Conservation (phyloP, 768 basidiomycete genomes). For the Naganishia randhawae region DNA sequence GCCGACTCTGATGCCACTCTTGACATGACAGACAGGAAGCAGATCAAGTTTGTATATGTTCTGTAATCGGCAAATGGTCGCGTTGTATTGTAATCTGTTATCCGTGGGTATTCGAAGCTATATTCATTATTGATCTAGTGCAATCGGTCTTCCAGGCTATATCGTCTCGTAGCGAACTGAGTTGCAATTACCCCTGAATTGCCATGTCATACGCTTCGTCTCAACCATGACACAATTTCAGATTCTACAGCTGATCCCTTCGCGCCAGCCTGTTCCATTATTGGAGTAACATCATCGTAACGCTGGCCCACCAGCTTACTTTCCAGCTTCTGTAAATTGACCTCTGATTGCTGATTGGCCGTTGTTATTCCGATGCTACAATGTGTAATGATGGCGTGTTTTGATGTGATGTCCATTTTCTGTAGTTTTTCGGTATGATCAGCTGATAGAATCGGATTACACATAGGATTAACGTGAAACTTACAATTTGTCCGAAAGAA, state of each 20-base stretch:
- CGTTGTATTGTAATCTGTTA: background rate
- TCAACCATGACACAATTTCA: conserved; percentile 1
- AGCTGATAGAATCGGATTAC: background rate
- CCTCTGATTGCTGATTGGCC: background rate
- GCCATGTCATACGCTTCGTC: background rate
- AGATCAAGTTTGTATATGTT: conserved; percentile 43
- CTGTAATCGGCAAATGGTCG: conserved; percentile 33
- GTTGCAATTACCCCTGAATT: background rate
- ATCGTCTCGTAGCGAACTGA: too few species aligned
- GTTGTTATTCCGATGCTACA: background rate
- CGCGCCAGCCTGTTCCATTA: background rate
- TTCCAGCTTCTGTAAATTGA: background rate
- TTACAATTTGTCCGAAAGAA: conserved; percentile 53
- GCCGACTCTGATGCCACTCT: conserved; percentile 4
- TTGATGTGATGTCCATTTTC: conserved; percentile 32
- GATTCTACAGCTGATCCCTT: too few species aligned
- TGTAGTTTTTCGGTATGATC: background rate
- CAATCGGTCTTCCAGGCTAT: background rate
- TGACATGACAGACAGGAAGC: conserved; percentile 37
- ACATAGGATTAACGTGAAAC: conserved; percentile 31
- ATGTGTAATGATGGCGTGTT: conserved; percentile 42
- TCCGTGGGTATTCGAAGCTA: background rate
- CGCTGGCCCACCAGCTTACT: background rate
- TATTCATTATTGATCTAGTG: background rate
- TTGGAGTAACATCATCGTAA: background rate